A percentile compares a stretch with the other conserved stretches of the same genome.
Conservation (phyloP, 495 filamentous ascomycete species). For the Physcia stellaris region DNA sequence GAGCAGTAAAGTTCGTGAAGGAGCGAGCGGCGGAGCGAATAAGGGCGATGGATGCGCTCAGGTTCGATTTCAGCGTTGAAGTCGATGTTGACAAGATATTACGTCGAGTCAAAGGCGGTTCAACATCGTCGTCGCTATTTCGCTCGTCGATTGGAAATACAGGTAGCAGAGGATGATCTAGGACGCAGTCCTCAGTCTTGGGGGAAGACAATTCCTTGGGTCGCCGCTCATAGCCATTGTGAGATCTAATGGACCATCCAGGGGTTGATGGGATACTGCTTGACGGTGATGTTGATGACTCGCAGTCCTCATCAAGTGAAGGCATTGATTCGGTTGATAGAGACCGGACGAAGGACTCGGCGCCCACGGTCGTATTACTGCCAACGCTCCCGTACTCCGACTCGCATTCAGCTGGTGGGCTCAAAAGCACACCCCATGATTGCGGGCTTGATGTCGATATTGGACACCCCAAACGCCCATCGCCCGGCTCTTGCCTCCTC, state of each 20-base stretch:
- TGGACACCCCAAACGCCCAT: background rate
- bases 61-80: conserved; percentile 75
- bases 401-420: conserved; percentile 28
- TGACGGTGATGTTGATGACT: conserved; percentile 25
- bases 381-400: conserved; percentile 20
- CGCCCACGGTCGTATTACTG: conserved; percentile 28
- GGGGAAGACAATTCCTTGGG: conserved; percentile 29
- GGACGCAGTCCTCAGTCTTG: conserved; percentile 32
- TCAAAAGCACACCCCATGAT: conserved; percentile 29
- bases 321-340: conserved; percentile 49
- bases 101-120: too few species aligned
- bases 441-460: conserved; percentile 12
- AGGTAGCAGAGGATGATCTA: conserved; percentile 42
- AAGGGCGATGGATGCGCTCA: conserved; percentile 81
- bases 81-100: conserved; percentile 27
- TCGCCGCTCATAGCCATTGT: conserved; percentile 27
- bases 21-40: conserved; percentile 75
- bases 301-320: conserved; percentile 42
- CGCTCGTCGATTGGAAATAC: too few species aligned
- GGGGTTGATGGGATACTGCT: conserved; percentile 25
- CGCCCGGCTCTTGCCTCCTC: background rate
- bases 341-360: conserved; percentile 33
- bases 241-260: conserved; percentile 25
- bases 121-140: too few species aligned
- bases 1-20: conserved; percentile 58